Base-by-base conservation (phyloP, 2,329 filamentous ascomycete species). In the Aspergillus sp. region DNA sequence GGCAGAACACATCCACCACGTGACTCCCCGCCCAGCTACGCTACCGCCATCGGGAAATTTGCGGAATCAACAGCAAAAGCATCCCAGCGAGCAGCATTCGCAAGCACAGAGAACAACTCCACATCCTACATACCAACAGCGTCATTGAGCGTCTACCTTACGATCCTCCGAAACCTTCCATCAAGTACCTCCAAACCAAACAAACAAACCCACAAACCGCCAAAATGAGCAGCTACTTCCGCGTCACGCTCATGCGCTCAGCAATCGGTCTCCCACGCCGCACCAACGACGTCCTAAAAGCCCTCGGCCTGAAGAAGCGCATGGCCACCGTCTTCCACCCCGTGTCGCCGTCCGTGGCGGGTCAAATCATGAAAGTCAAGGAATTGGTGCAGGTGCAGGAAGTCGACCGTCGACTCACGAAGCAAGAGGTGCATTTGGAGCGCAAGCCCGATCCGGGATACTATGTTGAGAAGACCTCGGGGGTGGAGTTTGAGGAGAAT, bases 331-430 rank as follows among this genome's bases (percentile, higher is more conserved):
- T 97, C 71, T 97, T 96, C 83, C 90, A 96, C 78, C 90, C 91
- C 39, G 92, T 96, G 63, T 85, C 85, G 63, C 87, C 88, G 45
- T 88, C 92, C 67, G 87, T 91, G 63, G 93, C 93, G 9, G 93
- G 93, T 74, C 92, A 96, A 81, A 91, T 97, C 72, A 89, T 97
- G 83, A 89, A 90, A 78, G 92, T 97, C 69, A 97, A 97, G 82
- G 93, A 97, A 80, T 82, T 97, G 64, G 91, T 97, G 49, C 83
- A 86, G 57, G 92, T 97, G 38, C 82, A 87, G 67, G 92, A 96
- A 79, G 91, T 96, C 48, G 87, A 88, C 36, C 75, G 79, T 63
- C 76, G 84, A 32, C 74, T 91, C 78, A 88, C 83, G 7, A 85
- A 87, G 72, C 77, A 79, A 58, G 86, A 96, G 80, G 83, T 96